Percentiles rank a stretch among this genome's conserved stretches.
These are phyloP conservation scores for Boletus reticuloceps DNA, from an alignment of 768 basidiomycete species.

Conservation along the genomic window DNA sequence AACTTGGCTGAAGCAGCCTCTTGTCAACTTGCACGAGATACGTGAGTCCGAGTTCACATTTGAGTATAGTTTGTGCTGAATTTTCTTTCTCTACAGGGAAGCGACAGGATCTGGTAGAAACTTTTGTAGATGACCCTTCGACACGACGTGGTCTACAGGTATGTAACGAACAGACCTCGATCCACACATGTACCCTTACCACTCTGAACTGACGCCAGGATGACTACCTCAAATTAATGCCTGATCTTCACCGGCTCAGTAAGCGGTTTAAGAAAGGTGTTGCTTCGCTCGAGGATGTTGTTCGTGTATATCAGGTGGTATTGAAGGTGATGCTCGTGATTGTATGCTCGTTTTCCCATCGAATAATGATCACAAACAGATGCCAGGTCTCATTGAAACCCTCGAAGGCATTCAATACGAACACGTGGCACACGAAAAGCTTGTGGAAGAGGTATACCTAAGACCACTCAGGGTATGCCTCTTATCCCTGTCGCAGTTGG, in stretches of 20 bases:
- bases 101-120: constrained; percentile 84
- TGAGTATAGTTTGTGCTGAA: background rate
- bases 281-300: constrained; percentile 91
- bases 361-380: constrained; percentile 37
- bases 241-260: constrained; percentile 87
- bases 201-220: constrained; percentile 47
- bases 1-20: constrained; percentile 93
- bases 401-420: constrained; percentile 51
- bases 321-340: constrained; percentile 52
- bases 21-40: constrained; percentile 93
- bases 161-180: background rate
- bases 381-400: constrained; percentile 70
- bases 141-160: constrained; percentile 75
- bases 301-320: constrained; percentile 92
- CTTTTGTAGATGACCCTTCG: constrained; percentile 76
- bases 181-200: background rate
- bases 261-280: constrained; percentile 86
- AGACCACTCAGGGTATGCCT: constrained; percentile 52
- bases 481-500: background rate
- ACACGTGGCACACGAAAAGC: constrained; percentile 44
- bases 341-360: background rate
- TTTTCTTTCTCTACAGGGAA: constrained; percentile 49
- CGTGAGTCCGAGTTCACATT: constrained; percentile 44
- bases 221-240: constrained; percentile 86
- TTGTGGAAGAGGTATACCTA: constrained; percentile 72